phyloP scores from a whole-genome alignment of 805 yeast species.

The Hanseniaspora nectarophila region DNA sequence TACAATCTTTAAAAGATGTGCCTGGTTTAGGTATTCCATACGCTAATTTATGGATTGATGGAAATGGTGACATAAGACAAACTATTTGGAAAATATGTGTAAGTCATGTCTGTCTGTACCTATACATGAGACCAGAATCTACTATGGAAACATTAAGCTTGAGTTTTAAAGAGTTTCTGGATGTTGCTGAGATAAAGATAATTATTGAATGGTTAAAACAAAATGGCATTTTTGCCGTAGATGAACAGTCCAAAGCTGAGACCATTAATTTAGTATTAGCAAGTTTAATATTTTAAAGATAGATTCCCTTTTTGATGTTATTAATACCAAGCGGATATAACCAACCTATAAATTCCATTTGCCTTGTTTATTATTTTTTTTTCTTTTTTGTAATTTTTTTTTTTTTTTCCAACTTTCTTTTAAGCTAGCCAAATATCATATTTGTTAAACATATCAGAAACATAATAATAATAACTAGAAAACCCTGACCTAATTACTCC shows the following conservation, averaged over 20 bases:
- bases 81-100: conserved; percentile 50
- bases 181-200: conserved; percentile 30
- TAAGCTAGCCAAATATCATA: too few species aligned
- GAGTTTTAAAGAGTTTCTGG: conserved; percentile 25
- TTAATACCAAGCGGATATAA: too few species aligned
- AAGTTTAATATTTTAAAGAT: background rate
- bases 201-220: conserved; percentile 37
- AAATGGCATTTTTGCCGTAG: conserved; percentile 21
- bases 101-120: conserved; percentile 34
- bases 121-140: conserved; percentile 49
- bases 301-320: too few species aligned
- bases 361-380: too few species aligned
- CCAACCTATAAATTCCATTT: too few species aligned
- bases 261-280: background rate
- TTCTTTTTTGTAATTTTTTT: too few species aligned
- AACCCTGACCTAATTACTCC: too few species aligned
- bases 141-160: conserved; percentile 21
- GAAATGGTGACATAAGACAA: conserved; percentile 47
- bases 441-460: too few species aligned
- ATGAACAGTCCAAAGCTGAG: background rate
- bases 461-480: too few species aligned
- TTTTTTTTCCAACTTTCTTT: too few species aligned
- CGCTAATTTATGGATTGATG: conserved; percentile 60
- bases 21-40: conserved; percentile 54
- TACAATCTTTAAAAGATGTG: conserved; percentile 22